Evolutionary conservation across 192 early-diverging fungal genomes (phyloP), one percentile per base, ranked within the genome.

Genomic region (Mortierella claussenii): DNA sequence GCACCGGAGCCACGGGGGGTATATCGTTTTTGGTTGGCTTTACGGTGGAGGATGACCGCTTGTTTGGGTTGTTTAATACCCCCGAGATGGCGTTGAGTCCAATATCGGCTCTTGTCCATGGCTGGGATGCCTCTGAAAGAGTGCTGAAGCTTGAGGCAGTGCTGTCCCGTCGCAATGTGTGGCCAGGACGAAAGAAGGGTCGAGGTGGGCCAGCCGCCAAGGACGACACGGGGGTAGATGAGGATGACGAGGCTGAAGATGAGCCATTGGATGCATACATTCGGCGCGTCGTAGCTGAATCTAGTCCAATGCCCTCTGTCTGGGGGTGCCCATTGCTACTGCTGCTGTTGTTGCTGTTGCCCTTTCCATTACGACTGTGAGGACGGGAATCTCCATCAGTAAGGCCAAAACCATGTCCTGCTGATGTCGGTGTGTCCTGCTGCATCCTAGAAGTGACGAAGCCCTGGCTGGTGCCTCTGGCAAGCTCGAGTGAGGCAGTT

Each of bases 31-130:
- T 87, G 13, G 78, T 78, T n/a, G 85, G 82, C 67, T 87, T 87
- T 32, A 61, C 45, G 18, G 68, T 63, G 12, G 66, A 66, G 17
- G 81, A 80, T 9, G 69, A 69, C 59, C 85, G 83, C 34, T 79
- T 82, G 37, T 80, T 78, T 24, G 91, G 91, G 59, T 93, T 89
- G 65, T 91, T 93, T 18, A 92, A 58, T 3, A 93, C 89, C 53
- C 91, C 91, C 82, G 85, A 80, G 37, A 78, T 74, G 27, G 67
- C 80, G 79, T 94, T 92, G 55, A 86, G 88, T 15, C 93, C 93
- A 78, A 94, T 92, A 69, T 94, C 92, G 54, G 73, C 73, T n/a
- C 63, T 54, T 13, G 73, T 76, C 73, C 73, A 76, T 26, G 73
- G 73, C 44, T 67, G 65, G 12, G 73, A 67, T 33, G 47, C 65